These are phyloP conservation scores for Penicillium sp. DNA, from an alignment of 2,329 filamentous ascomycete species.

Conservation along the genomic window DNA sequence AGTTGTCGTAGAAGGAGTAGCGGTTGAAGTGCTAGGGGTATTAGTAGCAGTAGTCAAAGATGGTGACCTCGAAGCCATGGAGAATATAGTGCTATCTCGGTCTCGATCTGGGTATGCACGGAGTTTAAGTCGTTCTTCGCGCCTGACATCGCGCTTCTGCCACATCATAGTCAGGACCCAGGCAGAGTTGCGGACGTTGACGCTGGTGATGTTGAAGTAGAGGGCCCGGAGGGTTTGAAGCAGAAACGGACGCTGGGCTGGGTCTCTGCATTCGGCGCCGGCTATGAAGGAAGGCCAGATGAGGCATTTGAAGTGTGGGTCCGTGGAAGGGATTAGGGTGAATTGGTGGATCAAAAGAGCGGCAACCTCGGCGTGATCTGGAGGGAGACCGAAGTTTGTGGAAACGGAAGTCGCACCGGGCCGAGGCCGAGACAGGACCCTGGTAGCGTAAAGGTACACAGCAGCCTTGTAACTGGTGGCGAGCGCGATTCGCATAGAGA, in stretches of 20 bases:
- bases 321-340: constrained; percentile 39
- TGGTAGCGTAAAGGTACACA: constrained; percentile 47
- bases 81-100: background rate
- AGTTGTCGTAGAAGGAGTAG: constrained; percentile 9
- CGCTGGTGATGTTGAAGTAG: constrained; percentile 42
- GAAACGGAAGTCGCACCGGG: constrained; percentile 28
- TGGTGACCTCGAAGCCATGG: background rate
- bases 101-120: background rate
- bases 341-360: constrained; percentile 42
- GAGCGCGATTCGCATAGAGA: constrained; percentile 55
- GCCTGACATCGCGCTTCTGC: constrained; percentile 43
- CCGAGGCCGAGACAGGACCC: constrained; percentile 41
- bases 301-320: constrained; percentile 49
- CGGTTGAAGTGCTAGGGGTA: background rate
- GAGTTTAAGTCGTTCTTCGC: constrained; percentile 20
- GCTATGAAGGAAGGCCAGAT: constrained; percentile 52
- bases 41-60: constrained; percentile 1
- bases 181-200: constrained; percentile 47
- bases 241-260: constrained; percentile 38
- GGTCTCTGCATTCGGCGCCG: constrained; percentile 44
- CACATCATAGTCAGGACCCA: constrained; percentile 48
- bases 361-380: constrained; percentile 35
- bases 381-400: constrained; percentile 32
- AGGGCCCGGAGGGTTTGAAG: constrained; percentile 39
- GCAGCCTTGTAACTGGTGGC: constrained; percentile 47